Base-by-base conservation (phyloP, 140 eudicot genomes). In the Ambrosia hybrid region DNA sequence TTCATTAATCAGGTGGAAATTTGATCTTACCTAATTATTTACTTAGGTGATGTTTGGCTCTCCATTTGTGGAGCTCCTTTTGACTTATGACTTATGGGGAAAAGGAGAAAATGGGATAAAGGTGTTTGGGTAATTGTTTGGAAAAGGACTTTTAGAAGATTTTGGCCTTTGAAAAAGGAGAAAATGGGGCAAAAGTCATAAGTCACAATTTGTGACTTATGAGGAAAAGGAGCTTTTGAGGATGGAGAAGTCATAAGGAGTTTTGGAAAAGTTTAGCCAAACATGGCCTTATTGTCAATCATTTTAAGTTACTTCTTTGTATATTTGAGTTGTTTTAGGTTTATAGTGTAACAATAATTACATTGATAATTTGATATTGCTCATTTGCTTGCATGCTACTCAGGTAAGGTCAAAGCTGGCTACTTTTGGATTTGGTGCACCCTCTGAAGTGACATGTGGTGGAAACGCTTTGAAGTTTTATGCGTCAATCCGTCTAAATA, bases 401-500 rank as follows among this genome's bases (percentile, higher is more conserved):
- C 83, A 90, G 99, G 85, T 91, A 71, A 82, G 99, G 77, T 79
- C 99, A 76, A 95, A 95, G 78, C 65, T 95, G 34, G 84, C 92
- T 53, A 86, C 95, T 65, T 88, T 88, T 79, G 97, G 95, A 74
- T 95, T 88, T 76, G 97, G 96, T 68, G 99, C 92, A n/a, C 90
- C 97, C 38, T 65, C 86, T 71, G 99, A 95, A 85, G 97, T 91
- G 66, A 95, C 99, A n/a, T 95, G 99, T 76, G 99, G 97, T 66
- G 99, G 97, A 49, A 95, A 95, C 67, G 99, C 99, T 66, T 77
- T 95, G 84, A 95, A 95, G 81, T 95, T 91, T 73, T 95, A 95
- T 70, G 96, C 99, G 70, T 95, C 99, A 10, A 71, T 95, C 71
- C 97, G 99, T 61, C 74, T 95, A 57, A 86, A 94, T 76, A 80